Evolutionary conservation across 768 basidiomycete genomes (phyloP).

Genomic region (Macrolepiota albuminosa): DNA sequence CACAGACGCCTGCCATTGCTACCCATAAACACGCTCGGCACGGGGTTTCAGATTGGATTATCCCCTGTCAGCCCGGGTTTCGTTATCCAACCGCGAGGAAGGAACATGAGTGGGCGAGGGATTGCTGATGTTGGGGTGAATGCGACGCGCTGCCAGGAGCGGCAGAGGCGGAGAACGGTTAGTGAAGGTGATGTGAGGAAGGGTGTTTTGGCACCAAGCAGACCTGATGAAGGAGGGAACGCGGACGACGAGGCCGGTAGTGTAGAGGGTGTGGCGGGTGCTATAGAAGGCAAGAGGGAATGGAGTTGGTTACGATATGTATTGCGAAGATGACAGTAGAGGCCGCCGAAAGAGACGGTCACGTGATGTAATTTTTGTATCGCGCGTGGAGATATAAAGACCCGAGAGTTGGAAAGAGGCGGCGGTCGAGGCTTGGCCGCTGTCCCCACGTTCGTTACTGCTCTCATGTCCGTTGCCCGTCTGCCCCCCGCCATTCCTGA

Average conservation of each 20-base stretch:
- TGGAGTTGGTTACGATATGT: constrained; percentile 28
- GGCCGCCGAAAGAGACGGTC: background rate
- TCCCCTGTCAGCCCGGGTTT: constrained; percentile 79
- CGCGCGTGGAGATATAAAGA: constrained; percentile 1
- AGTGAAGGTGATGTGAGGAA: constrained; percentile 44
- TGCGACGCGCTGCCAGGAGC: constrained; percentile 15
- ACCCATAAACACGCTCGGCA: constrained; percentile 34
- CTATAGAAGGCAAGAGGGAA: constrained; percentile 1
- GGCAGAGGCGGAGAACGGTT: constrained; percentile 39
- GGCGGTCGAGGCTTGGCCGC: background rate
- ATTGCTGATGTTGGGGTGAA: constrained; percentile 28
- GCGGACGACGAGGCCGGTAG: background rate
- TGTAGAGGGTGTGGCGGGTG: background rate
- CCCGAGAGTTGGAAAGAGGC: background rate
- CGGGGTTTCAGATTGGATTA: constrained; percentile 71
- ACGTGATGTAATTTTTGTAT: constrained; percentile 8
- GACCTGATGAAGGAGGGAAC: constrained; percentile 6
- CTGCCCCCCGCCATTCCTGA: constrained; percentile 30
- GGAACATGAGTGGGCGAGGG: constrained; percentile 35
- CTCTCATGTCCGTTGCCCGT: constrained; percentile 7
- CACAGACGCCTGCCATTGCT: constrained; percentile 19
- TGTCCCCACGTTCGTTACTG: constrained; percentile 4
- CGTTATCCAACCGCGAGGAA: constrained; percentile 50
- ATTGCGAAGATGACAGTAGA: constrained; percentile 4
- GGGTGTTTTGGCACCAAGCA: constrained; percentile 9